Evolutionary conservation across 2,329 filamentous ascomycete species (phyloP).

Genomic region (Diaporthe amygdali): DNA sequence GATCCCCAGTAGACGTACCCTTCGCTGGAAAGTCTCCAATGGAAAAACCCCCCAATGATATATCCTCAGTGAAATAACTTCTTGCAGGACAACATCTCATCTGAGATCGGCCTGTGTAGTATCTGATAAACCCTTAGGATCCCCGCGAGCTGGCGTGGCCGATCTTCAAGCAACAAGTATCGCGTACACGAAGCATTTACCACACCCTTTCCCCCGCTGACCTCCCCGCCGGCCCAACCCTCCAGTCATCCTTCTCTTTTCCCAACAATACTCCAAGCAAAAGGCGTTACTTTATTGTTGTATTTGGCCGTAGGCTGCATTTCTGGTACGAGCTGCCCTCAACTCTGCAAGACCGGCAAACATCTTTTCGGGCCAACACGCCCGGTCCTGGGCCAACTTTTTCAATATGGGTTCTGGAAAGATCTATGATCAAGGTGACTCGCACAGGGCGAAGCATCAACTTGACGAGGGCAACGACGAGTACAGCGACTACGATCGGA

Average conservation of each 20-base stretch:
- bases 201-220: not conserved
- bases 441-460: not conserved
- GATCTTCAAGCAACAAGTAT: not conserved
- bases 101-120: not conserved
- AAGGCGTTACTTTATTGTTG: not conserved
- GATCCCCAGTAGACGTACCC: no score
- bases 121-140: no score
- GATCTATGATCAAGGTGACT: not conserved
- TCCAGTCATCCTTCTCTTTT: no score
- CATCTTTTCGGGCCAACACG: not conserved
- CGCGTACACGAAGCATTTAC: not conserved
- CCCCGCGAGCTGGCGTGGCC: not conserved
- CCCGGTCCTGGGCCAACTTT: not conserved
- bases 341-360: not conserved
- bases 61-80: not conserved
- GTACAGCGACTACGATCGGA: not conserved
- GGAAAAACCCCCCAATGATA: no score
- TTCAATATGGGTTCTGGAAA: constrained; percentile 13
- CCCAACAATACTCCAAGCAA: not conserved
- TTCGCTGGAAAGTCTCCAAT: no score
- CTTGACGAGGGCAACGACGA: constrained; percentile 2
- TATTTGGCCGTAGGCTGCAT: not conserved
- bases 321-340: no score
- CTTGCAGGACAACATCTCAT: not conserved
- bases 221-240: not conserved